A percentile compares a stretch with the other conserved stretches of the same genome.
phyloP scores from a whole-genome alignment of 2,329 filamentous ascomycete species.

The Boeremia exigua region DNA sequence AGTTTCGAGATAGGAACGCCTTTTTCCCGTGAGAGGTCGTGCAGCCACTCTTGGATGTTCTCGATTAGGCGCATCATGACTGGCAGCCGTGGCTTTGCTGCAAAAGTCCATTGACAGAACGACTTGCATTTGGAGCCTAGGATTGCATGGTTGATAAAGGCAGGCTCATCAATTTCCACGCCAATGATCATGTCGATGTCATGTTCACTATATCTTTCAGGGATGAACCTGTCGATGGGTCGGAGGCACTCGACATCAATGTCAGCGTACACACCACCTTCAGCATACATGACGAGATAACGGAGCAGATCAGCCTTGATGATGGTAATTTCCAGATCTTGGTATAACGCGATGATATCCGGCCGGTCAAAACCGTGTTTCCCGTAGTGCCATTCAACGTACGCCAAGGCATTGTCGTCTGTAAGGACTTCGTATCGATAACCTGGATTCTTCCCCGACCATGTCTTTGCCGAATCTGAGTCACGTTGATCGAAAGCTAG shows the following conservation, averaged over 20 bases:
- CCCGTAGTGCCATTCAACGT: slow-evolving; percentile 73
- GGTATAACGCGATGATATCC: slow-evolving; percentile 52
- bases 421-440: slow-evolving; percentile 74
- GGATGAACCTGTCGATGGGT: slow-evolving; percentile 65
- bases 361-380: slow-evolving; percentile 68
- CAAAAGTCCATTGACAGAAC: slow-evolving; percentile 79
- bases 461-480: slow-evolving; percentile 65
- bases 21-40: slow-evolving; percentile 65
- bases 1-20: slow-evolving; percentile 65
- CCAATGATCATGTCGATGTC: slow-evolving; percentile 75
- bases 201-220: slow-evolving; percentile 65
- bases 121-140: slow-evolving; percentile 71
- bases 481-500: slow-evolving; percentile 71
- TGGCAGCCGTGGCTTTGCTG: slow-evolving; percentile 69
- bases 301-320: slow-evolving; percentile 71
- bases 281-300: slow-evolving; percentile 71
- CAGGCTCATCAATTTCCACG: slow-evolving; percentile 73
- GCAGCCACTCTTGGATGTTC: slow-evolving; percentile 71
- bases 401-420: slow-evolving; percentile 70
- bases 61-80: slow-evolving; percentile 73
- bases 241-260: slow-evolving; percentile 65
- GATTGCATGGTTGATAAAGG: slow-evolving; percentile 68
- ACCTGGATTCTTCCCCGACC: slow-evolving; percentile 69
- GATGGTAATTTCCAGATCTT: slow-evolving; percentile 60
- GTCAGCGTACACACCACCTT: slow-evolving; percentile 67